Conservation (phyloP, 2,329 filamentous ascomycete species). For the Ophiostoma sp. region DNA sequence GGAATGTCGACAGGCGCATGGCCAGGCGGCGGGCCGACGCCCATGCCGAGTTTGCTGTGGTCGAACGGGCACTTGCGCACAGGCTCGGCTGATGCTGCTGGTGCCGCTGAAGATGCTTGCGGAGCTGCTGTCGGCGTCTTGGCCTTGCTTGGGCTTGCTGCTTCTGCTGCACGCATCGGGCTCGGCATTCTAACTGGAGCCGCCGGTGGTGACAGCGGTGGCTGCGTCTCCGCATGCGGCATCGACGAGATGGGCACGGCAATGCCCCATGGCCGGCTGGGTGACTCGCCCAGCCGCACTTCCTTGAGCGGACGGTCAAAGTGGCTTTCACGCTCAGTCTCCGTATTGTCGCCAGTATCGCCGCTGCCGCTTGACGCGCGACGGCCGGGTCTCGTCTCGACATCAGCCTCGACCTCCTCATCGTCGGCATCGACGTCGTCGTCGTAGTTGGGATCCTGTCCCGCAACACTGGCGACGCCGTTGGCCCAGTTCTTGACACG, state of each 20-base stretch:
- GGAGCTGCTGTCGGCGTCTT: constrained; percentile 25
- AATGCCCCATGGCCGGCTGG: constrained; percentile 90
- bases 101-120: neutral
- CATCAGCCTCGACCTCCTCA: neutral
- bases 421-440: constrained; percentile 11
- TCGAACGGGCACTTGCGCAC: constrained; percentile 53
- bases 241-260: constrained; percentile 55
- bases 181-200: constrained; percentile 51
- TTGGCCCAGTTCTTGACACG: constrained; percentile 84
- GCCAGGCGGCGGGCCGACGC: constrained; percentile 19
- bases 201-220: constrained; percentile 52
- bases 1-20: constrained; percentile 12
- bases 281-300: constrained; percentile 87
- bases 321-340: constrained; percentile 60
- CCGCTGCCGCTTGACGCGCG: constrained; percentile 17
- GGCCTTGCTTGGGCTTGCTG: constrained; percentile 5
- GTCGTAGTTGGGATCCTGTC: constrained; percentile 12
- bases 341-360: constrained; percentile 38
- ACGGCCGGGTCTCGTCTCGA: neutral
- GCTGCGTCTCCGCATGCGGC: constrained; percentile 34
- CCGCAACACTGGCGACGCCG: constrained; percentile 55
- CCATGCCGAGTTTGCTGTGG: constrained; percentile 32
- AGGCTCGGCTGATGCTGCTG: constrained; percentile 7
- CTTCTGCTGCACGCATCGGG: constrained; percentile 29
- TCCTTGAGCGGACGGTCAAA: constrained; percentile 86